Conservation (phyloP, 1,284 basidiomycete species). For the Moesziomyces antarcticus region DNA sequence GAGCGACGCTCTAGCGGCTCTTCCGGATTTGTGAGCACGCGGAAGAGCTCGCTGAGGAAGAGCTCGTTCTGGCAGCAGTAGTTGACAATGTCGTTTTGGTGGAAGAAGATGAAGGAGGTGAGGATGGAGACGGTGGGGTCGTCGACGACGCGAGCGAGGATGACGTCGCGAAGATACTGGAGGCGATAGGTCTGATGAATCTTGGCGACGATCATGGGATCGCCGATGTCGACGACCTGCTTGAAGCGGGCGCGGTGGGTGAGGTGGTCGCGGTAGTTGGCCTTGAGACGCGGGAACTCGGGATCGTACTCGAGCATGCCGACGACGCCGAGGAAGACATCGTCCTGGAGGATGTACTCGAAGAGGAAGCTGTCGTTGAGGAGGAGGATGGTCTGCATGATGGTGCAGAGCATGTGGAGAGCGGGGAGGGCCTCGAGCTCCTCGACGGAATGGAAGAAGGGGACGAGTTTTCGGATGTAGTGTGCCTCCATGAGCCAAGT, state of each 20-base stretch:
- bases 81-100: constrained; percentile 96
- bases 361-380: constrained; percentile 95
- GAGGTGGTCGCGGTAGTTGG: constrained; percentile 93
- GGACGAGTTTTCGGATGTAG: constrained; percentile 87
- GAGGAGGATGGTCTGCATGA: constrained; percentile 94
- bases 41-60: constrained; percentile 82
- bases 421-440: constrained; percentile 89
- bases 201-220: constrained; percentile 70
- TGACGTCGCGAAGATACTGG: constrained; percentile 96
- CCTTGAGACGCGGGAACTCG: constrained; percentile 93
- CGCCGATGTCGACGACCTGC: constrained; percentile 64
- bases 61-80: constrained; percentile 82
- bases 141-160: constrained; percentile 91
- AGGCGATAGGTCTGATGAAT: constrained; percentile 96
- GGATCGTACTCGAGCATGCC: constrained; percentile 99
- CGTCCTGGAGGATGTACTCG: constrained; percentile 93
- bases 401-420: constrained; percentile 86
- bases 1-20: constrained; percentile 47
- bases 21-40: constrained; percentile 67
- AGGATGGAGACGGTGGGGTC: constrained; percentile 97
- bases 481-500: constrained; percentile 74
- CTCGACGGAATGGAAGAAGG: constrained; percentile 86
- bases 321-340: constrained; percentile 89
- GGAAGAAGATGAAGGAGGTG: constrained; percentile 97
- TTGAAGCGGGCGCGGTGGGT: constrained; percentile 79